Conservation (phyloP, 805 yeast genomes). For the Brettanomyces naardenensis region DNA sequence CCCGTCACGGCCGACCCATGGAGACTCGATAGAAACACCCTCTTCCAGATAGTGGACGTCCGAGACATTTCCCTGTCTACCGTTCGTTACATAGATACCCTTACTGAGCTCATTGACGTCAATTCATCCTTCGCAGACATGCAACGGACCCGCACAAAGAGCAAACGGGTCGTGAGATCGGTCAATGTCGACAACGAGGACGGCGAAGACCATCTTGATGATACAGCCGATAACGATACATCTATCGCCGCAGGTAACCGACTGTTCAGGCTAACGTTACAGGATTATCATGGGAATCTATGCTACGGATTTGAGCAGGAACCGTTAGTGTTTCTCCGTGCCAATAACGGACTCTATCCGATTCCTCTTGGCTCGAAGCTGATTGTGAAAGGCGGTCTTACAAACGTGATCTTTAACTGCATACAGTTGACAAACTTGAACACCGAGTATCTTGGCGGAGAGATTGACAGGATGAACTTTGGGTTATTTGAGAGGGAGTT, state of each 20-base stretch:
- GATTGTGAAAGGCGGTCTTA: conserved; percentile 35
- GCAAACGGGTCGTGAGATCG: conserved; percentile 34
- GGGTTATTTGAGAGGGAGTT: conserved; percentile 27
- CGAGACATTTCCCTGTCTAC: conserved; percentile 46
- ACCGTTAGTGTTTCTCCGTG: conserved; percentile 39
- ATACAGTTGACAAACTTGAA: conserved; percentile 24
- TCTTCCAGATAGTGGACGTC: conserved; percentile 51
- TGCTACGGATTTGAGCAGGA: conserved; percentile 53
- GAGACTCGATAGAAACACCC: conserved; percentile 13
- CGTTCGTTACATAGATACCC: conserved; percentile 45
- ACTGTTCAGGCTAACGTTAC: conserved; percentile 48
- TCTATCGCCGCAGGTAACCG: conserved; percentile 1
- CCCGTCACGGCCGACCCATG: not conserved
- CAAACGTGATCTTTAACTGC: conserved; percentile 41
- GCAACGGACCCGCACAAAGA: conserved; percentile 21
- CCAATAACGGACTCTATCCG: conserved; percentile 20
- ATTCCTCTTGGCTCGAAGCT: conserved; percentile 52
- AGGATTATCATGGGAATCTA: conserved; percentile 42
- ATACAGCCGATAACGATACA: not conserved
- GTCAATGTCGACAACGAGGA: conserved; percentile 36
- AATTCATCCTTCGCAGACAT: conserved; percentile 55
- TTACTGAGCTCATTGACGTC: conserved; percentile 45
- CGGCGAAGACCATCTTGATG: conserved; percentile 3
- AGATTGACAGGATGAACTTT: conserved; percentile 19
- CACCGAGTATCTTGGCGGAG: conserved; percentile 24